Conservation (phyloP, 2,329 filamentous ascomycete species). For the Neofusicoccum sp. region DNA sequence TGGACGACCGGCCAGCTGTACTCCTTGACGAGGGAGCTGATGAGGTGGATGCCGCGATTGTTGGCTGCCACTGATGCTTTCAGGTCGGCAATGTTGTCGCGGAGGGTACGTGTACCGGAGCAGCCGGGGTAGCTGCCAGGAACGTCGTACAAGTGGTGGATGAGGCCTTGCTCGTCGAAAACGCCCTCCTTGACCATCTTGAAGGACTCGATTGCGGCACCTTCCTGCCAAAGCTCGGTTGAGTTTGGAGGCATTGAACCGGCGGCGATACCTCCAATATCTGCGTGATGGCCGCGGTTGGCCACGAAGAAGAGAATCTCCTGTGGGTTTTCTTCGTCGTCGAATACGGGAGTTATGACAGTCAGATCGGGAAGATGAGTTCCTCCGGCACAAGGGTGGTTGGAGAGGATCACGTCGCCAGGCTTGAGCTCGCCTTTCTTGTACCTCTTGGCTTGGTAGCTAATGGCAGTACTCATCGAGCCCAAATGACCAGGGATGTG, state of each 20-base stretch:
- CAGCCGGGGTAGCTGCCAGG: constrained; percentile 33
- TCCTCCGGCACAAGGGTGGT: constrained; percentile 30
- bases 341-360: constrained; percentile 29
- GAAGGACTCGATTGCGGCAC: constrained; percentile 47
- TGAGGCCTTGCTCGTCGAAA: constrained; percentile 37
- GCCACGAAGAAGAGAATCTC: constrained; percentile 30
- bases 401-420: constrained; percentile 30
- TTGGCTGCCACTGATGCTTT: constrained; percentile 38
- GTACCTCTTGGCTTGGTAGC: constrained; percentile 26
- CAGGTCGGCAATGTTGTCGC: constrained; percentile 37
- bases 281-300: constrained; percentile 30
- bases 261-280: constrained; percentile 30
- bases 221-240: constrained; percentile 49
- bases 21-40: constrained; percentile 38
- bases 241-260: constrained; percentile 41
- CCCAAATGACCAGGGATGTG: constrained; percentile 30
- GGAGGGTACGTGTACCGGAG: constrained; percentile 31
- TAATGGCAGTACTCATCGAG: constrained; percentile 27
- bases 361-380: constrained; percentile 33
- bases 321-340: constrained; percentile 20
- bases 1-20: constrained; percentile 37
- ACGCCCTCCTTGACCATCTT: constrained; percentile 34
- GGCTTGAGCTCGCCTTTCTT: constrained; percentile 24
- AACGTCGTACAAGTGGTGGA: constrained; percentile 28
- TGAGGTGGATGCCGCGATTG: constrained; percentile 34